Evolutionary conservation across 2,329 filamentous ascomycete species (phyloP).

Genomic region (Passalora sequoiae): DNA sequence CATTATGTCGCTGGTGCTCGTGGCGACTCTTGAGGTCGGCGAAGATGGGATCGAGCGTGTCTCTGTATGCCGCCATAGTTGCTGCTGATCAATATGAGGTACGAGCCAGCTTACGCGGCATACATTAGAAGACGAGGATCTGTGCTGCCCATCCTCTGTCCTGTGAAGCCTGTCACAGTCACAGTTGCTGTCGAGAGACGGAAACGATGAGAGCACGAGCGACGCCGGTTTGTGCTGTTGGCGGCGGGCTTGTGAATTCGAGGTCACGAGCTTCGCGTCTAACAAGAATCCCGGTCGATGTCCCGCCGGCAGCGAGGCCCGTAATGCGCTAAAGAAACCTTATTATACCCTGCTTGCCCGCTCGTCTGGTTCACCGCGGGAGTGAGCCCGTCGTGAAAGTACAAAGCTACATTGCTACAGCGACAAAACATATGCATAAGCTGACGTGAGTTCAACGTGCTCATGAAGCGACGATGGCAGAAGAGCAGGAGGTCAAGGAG

Average conservation of each 20-base stretch:
- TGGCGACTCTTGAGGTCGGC: constrained; percentile 29
- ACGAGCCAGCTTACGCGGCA: background rate
- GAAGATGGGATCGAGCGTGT: constrained; percentile 30
- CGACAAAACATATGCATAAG: too few species aligned
- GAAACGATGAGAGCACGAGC: background rate
- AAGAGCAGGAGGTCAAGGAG: constrained; percentile 29
- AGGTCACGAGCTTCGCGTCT: background rate
- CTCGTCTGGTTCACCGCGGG: too few species aligned
- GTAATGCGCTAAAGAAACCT: constrained; percentile 1
- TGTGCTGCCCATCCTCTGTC: too few species aligned
- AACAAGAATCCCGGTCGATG: background rate
- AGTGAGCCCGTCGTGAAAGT: too few species aligned
- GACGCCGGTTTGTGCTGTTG: too few species aligned
- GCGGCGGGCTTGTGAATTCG: too few species aligned
- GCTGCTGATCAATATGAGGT: background rate
- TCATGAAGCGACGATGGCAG: constrained; percentile 16
- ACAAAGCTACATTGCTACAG: too few species aligned
- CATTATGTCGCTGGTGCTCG: constrained; percentile 27
- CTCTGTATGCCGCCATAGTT: constrained; percentile 23
- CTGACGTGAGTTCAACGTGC: too few species aligned
- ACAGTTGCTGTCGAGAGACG: constrained; percentile 1
- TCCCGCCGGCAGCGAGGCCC: background rate
- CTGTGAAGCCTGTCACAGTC: too few species aligned
- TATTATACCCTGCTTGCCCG: too few species aligned
- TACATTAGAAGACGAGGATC: constrained; percentile 1